A percentile compares a stretch with the other conserved stretches of the same genome.
phyloP scores from a whole-genome alignment of 768 basidiomycete genomes.

The Tylopilus subfusipes region DNA sequence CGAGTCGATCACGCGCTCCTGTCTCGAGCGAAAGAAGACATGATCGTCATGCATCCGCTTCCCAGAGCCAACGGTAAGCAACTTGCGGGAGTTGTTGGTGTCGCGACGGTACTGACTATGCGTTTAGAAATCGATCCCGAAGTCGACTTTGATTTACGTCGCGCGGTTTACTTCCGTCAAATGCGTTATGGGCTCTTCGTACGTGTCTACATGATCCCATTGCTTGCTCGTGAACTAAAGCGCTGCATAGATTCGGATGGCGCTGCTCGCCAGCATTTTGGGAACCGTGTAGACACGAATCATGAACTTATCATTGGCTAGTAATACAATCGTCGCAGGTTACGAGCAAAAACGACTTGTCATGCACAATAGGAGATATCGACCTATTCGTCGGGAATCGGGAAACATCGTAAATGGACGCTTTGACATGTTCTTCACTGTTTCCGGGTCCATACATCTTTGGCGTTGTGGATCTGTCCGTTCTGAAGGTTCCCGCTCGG shows the following conservation, averaged over 20 bases:
- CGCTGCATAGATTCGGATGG: conserved; percentile 64
- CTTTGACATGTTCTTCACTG: not conserved
- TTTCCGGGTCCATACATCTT: not conserved
- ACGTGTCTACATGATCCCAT: conserved; percentile 33
- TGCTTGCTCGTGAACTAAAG: not conserved
- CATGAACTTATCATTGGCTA: not conserved
- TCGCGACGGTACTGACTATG: conserved; percentile 8
- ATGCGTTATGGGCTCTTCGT: conserved; percentile 98
- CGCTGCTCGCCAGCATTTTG: conserved; percentile 68
- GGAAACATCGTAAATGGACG: not conserved
- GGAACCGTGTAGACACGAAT: conserved; percentile 22
- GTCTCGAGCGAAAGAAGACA: conserved; percentile 89
- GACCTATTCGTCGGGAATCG: no score
- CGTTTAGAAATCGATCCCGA: conserved; percentile 94
- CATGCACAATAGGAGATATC: not conserved
- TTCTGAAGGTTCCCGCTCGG: conserved; percentile 16
- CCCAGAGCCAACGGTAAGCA: conserved; percentile 81
- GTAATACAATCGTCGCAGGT: not conserved
- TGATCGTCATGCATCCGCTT: conserved; percentile 99
- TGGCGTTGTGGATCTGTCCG: conserved; percentile 24
- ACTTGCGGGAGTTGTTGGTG: not conserved
- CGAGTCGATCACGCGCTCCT: conserved; percentile 92
- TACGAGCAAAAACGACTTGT: not conserved
- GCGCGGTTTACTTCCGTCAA: conserved; percentile 97
- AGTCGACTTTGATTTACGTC: conserved; percentile 92